phyloP scores from a whole-genome alignment of 225 moss, liverwort and hornwort genomes.

The Marchantia polymorpha region DNA sequence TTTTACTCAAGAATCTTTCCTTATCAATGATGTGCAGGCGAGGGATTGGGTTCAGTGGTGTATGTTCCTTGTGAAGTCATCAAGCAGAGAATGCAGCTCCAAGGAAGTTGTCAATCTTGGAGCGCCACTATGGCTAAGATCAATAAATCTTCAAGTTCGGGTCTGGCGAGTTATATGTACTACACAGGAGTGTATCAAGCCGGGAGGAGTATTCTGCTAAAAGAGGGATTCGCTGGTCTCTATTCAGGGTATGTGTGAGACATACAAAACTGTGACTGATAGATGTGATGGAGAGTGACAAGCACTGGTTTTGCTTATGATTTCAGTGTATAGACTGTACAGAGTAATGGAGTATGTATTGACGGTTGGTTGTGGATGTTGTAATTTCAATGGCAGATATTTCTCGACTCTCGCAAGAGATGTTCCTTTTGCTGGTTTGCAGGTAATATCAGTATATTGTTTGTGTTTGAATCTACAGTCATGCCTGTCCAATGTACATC shows the following conservation, averaged over 20 bases:
- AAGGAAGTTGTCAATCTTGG: constrained; percentile 6
- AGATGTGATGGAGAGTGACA: too few relatives aligned
- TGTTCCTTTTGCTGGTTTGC: constrained; percentile 7
- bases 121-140: constrained; percentile 1
- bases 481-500: neutral
- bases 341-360: neutral
- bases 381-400: constrained; percentile 32
- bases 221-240: constrained; percentile 58
- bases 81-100: constrained; percentile 73
- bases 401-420: constrained; percentile 33
- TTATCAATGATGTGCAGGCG: constrained; percentile 38
- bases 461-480: neutral
- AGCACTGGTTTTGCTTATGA: too few relatives aligned
- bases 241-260: constrained; percentile 57
- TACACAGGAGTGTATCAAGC: constrained; percentile 66
- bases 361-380: neutral
- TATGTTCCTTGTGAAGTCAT: constrained; percentile 80
- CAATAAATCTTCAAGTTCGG: constrained; percentile 32
- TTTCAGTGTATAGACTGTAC: neutral
- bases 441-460: neutral
- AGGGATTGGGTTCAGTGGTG: constrained; percentile 62
- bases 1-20: neutral
- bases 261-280: too few relatives aligned
- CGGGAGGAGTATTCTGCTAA: constrained; percentile 51
- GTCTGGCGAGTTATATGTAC: constrained; percentile 49